Evolutionary conservation across 2,329 filamentous ascomycete species (phyloP).

Genomic region (Pseudogymnoascus sp.): DNA sequence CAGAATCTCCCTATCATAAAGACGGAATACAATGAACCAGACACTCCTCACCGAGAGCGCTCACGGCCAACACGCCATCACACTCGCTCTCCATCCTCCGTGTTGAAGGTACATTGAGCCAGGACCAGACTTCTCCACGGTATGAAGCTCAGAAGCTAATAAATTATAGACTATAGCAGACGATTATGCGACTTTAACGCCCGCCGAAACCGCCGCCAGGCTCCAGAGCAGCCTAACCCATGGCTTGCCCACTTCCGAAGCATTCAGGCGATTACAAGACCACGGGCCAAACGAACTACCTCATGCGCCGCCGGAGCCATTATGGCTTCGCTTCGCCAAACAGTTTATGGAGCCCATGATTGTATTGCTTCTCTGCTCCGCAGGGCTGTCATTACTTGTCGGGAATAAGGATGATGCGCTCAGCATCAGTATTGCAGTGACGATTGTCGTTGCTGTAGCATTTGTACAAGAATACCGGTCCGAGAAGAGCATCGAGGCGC

Average conservation of each 20-base stretch:
- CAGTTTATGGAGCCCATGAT: conserved; percentile 97
- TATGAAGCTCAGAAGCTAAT: neutral
- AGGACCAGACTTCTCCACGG: neutral
- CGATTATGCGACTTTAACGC: conserved; percentile 60
- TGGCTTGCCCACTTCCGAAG: conserved; percentile 76
- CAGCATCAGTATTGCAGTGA: conserved; percentile 92
- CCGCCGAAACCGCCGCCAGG: conserved; percentile 68
- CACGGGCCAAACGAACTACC: conserved; percentile 92
- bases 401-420: conserved; percentile 92
- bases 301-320: conserved; percentile 83
- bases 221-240: conserved; percentile 76
- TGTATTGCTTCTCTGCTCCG: conserved; percentile 81
- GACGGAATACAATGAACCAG: conserved; percentile 20
- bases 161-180: conserved; percentile 40
- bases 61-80: conserved; percentile 23
- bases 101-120: conserved; percentile 25
- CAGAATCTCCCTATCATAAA: conserved; percentile 23
- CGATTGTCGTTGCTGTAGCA: conserved; percentile 91
- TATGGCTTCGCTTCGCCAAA: conserved; percentile 92
- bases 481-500: conserved; percentile 91
- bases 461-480: conserved; percentile 97
- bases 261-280: conserved; percentile 67
- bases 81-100: conserved; percentile 25
- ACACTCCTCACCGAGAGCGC: conserved; percentile 20
- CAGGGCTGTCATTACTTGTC: conserved; percentile 79